These are phyloP conservation scores for Fonsecaea erecta DNA, from an alignment of 2,329 filamentous ascomycete species.

Conservation along the genomic window DNA sequence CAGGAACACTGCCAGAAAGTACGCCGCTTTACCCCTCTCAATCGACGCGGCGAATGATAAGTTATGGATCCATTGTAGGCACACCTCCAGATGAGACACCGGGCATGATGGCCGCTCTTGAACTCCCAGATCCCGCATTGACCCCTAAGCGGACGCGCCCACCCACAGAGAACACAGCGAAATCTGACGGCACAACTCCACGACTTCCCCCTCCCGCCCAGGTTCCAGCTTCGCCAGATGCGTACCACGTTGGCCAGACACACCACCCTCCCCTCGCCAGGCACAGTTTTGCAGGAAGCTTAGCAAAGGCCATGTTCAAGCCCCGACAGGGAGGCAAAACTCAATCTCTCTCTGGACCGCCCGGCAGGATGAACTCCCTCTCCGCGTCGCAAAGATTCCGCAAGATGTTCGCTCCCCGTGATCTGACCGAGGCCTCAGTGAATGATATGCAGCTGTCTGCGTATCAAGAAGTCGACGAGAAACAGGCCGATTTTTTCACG, in stretches of 20 bases:
- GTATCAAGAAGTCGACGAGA: conserved; percentile 68
- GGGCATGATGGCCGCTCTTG: conserved; percentile 54
- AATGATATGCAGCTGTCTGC: conserved; percentile 59
- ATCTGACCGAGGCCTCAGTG: conserved; percentile 45
- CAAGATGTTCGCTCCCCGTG: conserved; percentile 44
- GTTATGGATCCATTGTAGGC: conserved; percentile 68
- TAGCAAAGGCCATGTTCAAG: conserved; percentile 30
- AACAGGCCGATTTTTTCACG: conserved; percentile 81
- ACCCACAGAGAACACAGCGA: not conserved
- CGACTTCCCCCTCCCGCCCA: conserved; percentile 29
- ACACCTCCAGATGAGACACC: conserved; percentile 46
- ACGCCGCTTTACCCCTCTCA: conserved; percentile 22
- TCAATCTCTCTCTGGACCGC: conserved; percentile 29
- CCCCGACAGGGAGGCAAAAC: conserved; percentile 14
- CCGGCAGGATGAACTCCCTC: conserved; percentile 37
- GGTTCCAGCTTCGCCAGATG: conserved; percentile 21
- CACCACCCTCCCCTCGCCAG: conserved; percentile 12
- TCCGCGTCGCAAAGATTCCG: conserved; percentile 44
- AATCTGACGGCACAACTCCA: conserved; percentile 7
- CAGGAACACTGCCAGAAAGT: conserved; percentile 25
- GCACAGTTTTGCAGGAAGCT: conserved; percentile 20
- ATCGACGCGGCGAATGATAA: conserved; percentile 43
- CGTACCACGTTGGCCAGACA: conserved; percentile 32
- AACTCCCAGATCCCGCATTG: conserved; percentile 66
- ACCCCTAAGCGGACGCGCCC: conserved; percentile 44